A percentile compares a stretch with the other conserved stretches of the same genome.
phyloP scores from a whole-genome alignment of 2,329 filamentous ascomycete genomes.

The Tolypocladium paradoxum region DNA sequence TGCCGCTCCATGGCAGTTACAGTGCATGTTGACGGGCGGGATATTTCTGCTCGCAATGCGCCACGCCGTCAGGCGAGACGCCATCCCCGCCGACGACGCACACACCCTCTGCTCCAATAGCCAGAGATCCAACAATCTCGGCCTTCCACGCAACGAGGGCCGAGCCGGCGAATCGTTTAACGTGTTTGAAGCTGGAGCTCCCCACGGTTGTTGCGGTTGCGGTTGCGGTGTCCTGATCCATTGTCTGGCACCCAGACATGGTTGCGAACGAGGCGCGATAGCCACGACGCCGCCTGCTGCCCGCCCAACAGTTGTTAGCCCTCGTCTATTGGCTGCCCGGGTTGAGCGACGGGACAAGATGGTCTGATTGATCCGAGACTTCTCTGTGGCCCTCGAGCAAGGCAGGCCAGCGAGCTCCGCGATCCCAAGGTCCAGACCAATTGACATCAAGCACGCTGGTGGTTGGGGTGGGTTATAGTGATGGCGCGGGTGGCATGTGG shows the following conservation, averaged over 20 bases:
- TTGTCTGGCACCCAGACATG: neutral
- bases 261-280: neutral
- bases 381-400: neutral
- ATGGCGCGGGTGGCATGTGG: slow-evolving; percentile 12
- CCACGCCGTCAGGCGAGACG: neutral
- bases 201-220: neutral
- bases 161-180: slow-evolving; percentile 7
- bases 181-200: neutral
- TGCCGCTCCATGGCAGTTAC: neutral
- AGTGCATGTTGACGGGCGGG: neutral
- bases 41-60: neutral
- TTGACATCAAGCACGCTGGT: slow-evolving; percentile 5
- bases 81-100: neutral
- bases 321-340: neutral
- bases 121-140: slow-evolving; percentile 5
- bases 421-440: slow-evolving; percentile 6
- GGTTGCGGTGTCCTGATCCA: neutral
- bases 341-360: neutral
- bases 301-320: neutral
- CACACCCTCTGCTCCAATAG: neutral
- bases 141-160: slow-evolving; percentile 13
- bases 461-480: slow-evolving; percentile 10
- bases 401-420: slow-evolving; percentile 3
- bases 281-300: neutral
- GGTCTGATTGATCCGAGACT: neutral